These are phyloP conservation scores for Ormosia emarginata DNA, from an alignment of 306 rosid genomes.

Conservation along the genomic window DNA sequence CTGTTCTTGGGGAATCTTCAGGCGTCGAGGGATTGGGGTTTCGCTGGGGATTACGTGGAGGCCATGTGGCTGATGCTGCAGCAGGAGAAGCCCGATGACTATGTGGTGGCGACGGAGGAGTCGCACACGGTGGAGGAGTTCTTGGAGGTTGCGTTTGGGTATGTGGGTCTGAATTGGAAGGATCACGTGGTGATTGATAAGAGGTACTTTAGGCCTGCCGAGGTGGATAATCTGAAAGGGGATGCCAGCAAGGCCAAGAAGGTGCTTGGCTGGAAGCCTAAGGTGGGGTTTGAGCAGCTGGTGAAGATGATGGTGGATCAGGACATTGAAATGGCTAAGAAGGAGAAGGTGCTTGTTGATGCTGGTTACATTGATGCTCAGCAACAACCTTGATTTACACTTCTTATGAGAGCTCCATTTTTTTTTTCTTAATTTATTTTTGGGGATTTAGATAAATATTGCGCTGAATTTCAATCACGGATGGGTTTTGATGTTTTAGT, in stretches of 20 bases:
- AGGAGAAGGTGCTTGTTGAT: slow-evolving; percentile 97
- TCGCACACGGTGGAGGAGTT: slow-evolving; percentile 95
- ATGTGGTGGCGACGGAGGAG: slow-evolving; percentile 95
- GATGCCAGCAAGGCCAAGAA: slow-evolving; percentile 77
- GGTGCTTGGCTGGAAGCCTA: slow-evolving; percentile 92
- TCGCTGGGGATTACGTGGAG: slow-evolving; percentile 93
- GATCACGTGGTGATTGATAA: slow-evolving; percentile 87
- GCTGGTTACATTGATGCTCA: slow-evolving; percentile 99
- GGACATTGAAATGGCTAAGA: slow-evolving; percentile 80
- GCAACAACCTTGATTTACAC: slow-evolving; percentile 73
- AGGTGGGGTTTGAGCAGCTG: slow-evolving; percentile 73
- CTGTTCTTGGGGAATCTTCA: slow-evolving; percentile 76
- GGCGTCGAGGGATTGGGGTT: slow-evolving; percentile 97
- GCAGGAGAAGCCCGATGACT: slow-evolving; percentile 91
- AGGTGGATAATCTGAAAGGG: slow-evolving; percentile 92
- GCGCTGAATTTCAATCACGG: neutral
- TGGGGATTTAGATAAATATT: neutral
- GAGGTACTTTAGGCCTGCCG: slow-evolving; percentile 82
- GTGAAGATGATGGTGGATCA: slow-evolving; percentile 99
- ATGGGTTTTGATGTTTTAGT: neutral
- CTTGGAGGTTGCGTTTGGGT: slow-evolving; percentile 77
- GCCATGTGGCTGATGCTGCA: slow-evolving; percentile 99
- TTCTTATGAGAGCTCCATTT: neutral
- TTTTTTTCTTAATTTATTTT: neutral
- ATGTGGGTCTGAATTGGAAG: slow-evolving; percentile 79